phyloP scores from a whole-genome alignment of 768 basidiomycete species.

The Phylloporus scabripes region DNA sequence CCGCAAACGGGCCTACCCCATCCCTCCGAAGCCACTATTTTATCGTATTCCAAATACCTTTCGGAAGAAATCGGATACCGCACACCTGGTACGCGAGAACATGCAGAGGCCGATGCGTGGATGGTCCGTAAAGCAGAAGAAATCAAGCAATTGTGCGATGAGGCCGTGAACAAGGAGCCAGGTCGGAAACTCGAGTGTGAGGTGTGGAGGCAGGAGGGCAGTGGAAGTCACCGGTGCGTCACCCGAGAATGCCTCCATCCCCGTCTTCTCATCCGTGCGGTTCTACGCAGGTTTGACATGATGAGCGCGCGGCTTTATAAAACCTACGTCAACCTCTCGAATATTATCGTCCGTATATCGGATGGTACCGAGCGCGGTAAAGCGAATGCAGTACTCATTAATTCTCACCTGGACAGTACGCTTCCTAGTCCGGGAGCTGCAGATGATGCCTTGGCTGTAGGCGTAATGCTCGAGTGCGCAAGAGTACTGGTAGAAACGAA shows the following conservation, averaged over 20 bases:
- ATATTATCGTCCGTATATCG: conserved; percentile 84
- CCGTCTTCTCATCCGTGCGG: neutral
- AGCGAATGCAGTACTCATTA: conserved; percentile 80
- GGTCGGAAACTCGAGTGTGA: conserved; percentile 77
- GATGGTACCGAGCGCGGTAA: conserved; percentile 67
- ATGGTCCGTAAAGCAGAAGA: conserved; percentile 62
- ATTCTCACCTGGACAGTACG: conserved; percentile 86
- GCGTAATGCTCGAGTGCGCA: conserved; percentile 87
- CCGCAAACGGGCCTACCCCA: conserved; percentile 56
- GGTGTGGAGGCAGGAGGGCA: conserved; percentile 86
- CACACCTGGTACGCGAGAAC: conserved; percentile 87
- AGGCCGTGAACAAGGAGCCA: conserved; percentile 36
- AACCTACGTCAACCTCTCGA: conserved; percentile 80
- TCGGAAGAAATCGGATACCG: conserved; percentile 88
- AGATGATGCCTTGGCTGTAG: conserved; percentile 84
- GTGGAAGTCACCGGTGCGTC: conserved; percentile 78
- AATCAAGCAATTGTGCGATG: conserved; percentile 59
- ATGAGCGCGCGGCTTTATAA: conserved; percentile 81
- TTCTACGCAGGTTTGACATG: conserved; percentile 74
- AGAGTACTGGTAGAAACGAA: conserved; percentile 66
- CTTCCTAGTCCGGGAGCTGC: conserved; percentile 85
- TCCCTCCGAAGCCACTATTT: conserved; percentile 66
- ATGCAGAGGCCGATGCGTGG: conserved; percentile 80
- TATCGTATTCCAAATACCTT: conserved; percentile 56
- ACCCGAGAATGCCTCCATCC: neutral